phyloP scores from a whole-genome alignment of 2,329 filamentous ascomycete genomes.

The Penicillium sp. region DNA sequence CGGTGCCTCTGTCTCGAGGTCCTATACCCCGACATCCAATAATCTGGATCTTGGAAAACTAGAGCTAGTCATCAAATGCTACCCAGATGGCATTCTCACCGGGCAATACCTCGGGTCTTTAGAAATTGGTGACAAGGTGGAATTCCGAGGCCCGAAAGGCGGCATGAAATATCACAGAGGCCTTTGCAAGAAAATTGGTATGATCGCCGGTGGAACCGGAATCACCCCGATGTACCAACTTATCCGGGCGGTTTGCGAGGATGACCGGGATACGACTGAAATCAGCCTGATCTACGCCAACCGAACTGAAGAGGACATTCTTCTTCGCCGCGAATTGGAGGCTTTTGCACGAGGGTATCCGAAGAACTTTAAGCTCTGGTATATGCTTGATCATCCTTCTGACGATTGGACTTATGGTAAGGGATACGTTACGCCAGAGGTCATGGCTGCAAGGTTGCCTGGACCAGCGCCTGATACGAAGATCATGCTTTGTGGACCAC shows the following conservation, averaged over 20 bases:
- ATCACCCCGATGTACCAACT: slow-evolving; percentile 58
- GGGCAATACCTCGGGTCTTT: slow-evolving; percentile 13
- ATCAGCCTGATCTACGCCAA: slow-evolving; percentile 53
- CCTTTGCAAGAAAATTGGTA: slow-evolving; percentile 35
- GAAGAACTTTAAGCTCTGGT: slow-evolving; percentile 45
- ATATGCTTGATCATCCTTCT: slow-evolving; percentile 48
- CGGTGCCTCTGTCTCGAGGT: slow-evolving; percentile 48
- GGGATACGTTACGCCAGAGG: slow-evolving; percentile 39
- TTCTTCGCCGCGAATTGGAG: slow-evolving; percentile 50
- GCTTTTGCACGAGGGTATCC: slow-evolving; percentile 46
- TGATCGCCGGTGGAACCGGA: slow-evolving; percentile 40
- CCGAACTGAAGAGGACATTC: slow-evolving; percentile 48
- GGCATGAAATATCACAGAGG: slow-evolving; percentile 30
- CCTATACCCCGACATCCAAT: slow-evolving; percentile 51
- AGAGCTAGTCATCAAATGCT: slow-evolving; percentile 38
- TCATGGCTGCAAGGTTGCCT: slow-evolving; percentile 9
- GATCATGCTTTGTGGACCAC: slow-evolving; percentile 15
- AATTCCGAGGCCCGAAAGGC: slow-evolving; percentile 38
- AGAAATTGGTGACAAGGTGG: slow-evolving; percentile 29
- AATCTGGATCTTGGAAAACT: slow-evolving; percentile 33
- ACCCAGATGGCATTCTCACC: slow-evolving; percentile 35
- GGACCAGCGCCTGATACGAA: slow-evolving; percentile 5
- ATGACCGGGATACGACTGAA: slow-evolving; percentile 53
- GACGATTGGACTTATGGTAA: slow-evolving; percentile 47
- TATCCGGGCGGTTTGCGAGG: slow-evolving; percentile 61